Evolutionary conservation across 805 yeast species (phyloP).

Genomic region (Candida rishiriensis): DNA sequence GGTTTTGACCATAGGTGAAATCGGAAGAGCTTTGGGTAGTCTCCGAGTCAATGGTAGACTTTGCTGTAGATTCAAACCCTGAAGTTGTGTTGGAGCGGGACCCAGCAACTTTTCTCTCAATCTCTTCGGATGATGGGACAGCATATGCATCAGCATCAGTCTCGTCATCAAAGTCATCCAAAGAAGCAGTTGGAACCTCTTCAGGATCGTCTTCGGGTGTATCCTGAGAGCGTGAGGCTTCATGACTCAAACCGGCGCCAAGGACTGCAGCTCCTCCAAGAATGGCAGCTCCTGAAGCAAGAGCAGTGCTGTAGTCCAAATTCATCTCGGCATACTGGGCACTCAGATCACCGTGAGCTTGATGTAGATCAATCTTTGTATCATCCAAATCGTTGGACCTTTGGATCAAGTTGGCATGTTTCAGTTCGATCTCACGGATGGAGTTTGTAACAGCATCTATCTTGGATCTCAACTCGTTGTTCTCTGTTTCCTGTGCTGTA

Average conservation of each 20-base stretch:
- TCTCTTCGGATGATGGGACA: constrained; percentile 14
- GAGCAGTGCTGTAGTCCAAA: constrained; percentile 25
- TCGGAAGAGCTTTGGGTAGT: constrained; percentile 41
- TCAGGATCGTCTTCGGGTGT: constrained; percentile 7
- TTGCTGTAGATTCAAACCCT: constrained; percentile 17
- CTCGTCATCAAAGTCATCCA: constrained; percentile 29
- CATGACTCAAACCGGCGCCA: constrained; percentile 12
- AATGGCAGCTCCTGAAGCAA: constrained; percentile 24
- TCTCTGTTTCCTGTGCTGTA: constrained; percentile 49
- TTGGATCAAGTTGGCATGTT: constrained; percentile 19
- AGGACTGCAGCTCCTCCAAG: constrained; percentile 21
- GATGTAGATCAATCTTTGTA: constrained; percentile 40
- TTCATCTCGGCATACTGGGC: constrained; percentile 30
- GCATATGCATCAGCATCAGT: constrained; percentile 21
- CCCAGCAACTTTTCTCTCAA: constrained; percentile 13
- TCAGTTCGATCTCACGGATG: constrained; percentile 24
- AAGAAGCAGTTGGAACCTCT: constrained; percentile 31
- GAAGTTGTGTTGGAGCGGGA: constrained; percentile 20
- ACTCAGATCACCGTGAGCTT: constrained; percentile 27
- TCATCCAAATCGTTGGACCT: constrained; percentile 27
- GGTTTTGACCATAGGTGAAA: constrained; percentile 29
- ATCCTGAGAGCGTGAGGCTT: constrained; percentile 1
- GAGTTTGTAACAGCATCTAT: constrained; percentile 22
- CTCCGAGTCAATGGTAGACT: constrained; percentile 35
- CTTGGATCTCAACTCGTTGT: constrained; percentile 31